A percentile compares a stretch with the other conserved stretches of the same genome.
Evolutionary conservation across 1,139 yeast species (phyloP).

Genomic region (Suhomyces panamericanus): DNA sequence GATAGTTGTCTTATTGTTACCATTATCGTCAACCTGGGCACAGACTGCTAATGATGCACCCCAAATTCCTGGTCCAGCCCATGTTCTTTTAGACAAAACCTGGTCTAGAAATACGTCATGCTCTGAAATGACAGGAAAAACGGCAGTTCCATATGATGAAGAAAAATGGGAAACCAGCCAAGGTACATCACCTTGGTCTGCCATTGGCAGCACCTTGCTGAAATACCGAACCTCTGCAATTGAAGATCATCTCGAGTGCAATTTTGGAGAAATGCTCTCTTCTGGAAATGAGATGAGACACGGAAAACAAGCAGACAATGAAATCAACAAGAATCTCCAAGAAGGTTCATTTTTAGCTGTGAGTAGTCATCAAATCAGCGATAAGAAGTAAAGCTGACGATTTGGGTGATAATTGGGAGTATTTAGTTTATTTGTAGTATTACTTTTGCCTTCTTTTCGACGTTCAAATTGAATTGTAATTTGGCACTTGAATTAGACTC

Average conservation of each 20-base stretch:
- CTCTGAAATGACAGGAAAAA: neutral
- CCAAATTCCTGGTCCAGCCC: slow-evolving; percentile 9
- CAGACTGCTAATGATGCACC: slow-evolving; percentile 51
- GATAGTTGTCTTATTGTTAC: slow-evolving; percentile 61
- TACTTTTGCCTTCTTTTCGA: neutral
- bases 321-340: neutral
- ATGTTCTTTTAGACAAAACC: neutral
- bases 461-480: too few species aligned
- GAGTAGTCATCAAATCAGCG: slow-evolving; percentile 1
- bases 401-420: too few species aligned
- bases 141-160: neutral
- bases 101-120: neutral
- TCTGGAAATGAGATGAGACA: too few species aligned
- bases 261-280: neutral
- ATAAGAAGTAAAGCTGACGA: neutral
- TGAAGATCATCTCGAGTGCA: neutral
- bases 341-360: slow-evolving; percentile 4
- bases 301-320: neutral
- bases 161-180: neutral
- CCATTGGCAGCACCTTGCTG: neutral
- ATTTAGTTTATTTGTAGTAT: too few species aligned
- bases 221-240: neutral
- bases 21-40: slow-evolving; percentile 90
- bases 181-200: neutral
- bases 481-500: too few species aligned